Evolutionary conservation across 345 rosid species (phyloP).

Genomic region (Linum lewisii): DNA sequence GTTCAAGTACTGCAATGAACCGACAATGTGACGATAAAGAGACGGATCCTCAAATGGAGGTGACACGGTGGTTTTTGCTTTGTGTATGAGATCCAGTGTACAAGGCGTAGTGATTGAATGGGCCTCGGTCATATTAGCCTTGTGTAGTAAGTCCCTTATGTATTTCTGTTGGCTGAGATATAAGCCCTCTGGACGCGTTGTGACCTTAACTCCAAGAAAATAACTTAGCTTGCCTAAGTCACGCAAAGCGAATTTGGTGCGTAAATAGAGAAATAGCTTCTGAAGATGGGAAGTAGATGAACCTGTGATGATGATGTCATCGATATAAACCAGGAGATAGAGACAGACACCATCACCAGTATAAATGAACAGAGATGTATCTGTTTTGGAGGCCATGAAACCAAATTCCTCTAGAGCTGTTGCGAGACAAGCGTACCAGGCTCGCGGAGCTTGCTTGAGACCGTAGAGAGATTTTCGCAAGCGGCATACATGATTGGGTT

Average conservation of each 20-base stretch:
- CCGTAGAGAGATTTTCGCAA: neutral
- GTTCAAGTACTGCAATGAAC: conserved; percentile 5
- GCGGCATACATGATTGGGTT: neutral
- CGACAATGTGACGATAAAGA: conserved; percentile 2
- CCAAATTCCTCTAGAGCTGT: too few species aligned
- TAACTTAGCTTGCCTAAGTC: neutral
- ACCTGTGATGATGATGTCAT: neutral
- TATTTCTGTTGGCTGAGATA: conserved; percentile 2
- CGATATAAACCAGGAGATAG: neutral
- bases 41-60: neutral
- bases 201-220: conserved; percentile 8
- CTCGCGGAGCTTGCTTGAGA: neutral
- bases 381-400: neutral
- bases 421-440: neutral
- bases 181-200: neutral
- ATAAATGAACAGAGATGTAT: neutral
- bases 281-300: neutral
- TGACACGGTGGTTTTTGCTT: neutral
- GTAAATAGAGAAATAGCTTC: neutral
- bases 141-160: conserved; percentile 1
- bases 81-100: neutral
- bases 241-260: neutral
- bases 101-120: conserved; percentile 11
- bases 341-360: neutral
- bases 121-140: conserved; percentile 6